Conservation (phyloP, 257 asterid genomes). For the Parsonsia alboflavescens region DNA sequence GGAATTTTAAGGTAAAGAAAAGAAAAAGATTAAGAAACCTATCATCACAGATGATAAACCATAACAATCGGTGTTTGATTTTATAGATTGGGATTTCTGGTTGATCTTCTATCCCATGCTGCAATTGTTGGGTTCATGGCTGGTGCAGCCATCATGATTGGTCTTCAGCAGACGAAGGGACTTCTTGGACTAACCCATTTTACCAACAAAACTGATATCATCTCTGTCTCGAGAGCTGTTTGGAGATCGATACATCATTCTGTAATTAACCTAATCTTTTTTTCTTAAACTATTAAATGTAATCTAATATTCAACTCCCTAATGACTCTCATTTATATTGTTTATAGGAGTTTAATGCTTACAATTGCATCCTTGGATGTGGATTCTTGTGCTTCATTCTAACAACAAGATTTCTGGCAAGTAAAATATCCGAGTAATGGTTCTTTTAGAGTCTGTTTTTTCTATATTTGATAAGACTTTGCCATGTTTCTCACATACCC, state of each 20-base stretch:
- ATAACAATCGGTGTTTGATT: not conserved
- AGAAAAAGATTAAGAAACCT: not conserved
- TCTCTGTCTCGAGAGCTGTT: conserved; percentile 34
- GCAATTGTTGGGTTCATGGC: conserved; percentile 51
- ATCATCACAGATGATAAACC: no score
- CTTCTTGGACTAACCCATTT: conserved; percentile 33
- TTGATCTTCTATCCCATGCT: conserved; percentile 45
- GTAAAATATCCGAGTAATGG: not conserved
- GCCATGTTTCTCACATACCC: not conserved
- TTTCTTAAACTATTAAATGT: not conserved
- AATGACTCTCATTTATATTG: conserved; percentile 3
- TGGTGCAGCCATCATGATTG: conserved; percentile 47
- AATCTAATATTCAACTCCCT: not conserved
- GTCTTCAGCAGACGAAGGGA: conserved; percentile 43
- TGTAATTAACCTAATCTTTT: conserved; percentile 8
- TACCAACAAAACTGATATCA: conserved; percentile 33
- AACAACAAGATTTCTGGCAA: conserved; percentile 30
- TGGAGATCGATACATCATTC: conserved; percentile 25
- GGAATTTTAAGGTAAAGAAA: conserved; percentile 58
- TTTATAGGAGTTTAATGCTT: conserved; percentile 31
- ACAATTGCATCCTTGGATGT: conserved; percentile 34
- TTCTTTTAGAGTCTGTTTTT: not conserved
- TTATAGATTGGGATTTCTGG: conserved; percentile 39
- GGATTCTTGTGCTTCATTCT: conserved; percentile 38
- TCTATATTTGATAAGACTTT: not conserved